Base-by-base conservation (phyloP, 2,329 filamentous ascomycete genomes). In the Aspergillus costaricaensis region DNA sequence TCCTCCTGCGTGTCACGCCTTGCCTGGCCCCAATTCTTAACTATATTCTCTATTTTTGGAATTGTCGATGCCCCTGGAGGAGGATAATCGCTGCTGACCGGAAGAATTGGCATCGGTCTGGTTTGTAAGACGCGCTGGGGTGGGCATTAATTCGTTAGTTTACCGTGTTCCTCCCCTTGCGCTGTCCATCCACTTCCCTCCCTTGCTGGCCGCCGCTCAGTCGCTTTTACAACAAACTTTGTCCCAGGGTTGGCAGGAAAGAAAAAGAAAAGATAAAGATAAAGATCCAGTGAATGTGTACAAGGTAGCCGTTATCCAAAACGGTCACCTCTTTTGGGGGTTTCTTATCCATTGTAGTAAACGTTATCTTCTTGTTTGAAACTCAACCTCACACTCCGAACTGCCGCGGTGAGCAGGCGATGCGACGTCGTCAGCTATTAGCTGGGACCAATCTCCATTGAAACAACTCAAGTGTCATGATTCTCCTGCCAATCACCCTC, bases 381-480 rank as follows among this genome's bases (percentile, higher is more conserved):
- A 36, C 32, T 36, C 32, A 12, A 10, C 32, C 32, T 36, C 10
- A 36, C 32, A 36, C 32, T 36, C 4, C 12, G 32, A 36, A 36
- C 12, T 36, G 32, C 32, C 12, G 32, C 32, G 32, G 32, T 36
- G 12, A 36, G 12, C 32, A 36, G 32, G 58, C 54, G 41, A 65
- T 65, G 62, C 62, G 64, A 58, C 58, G 51, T 53, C 63, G 52
- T 54, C 63, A 55, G 44, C 44, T 39, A 53, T 41, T 21, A 36
- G 48, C 57, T 54, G 62, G 54, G 57, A 47, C 58, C 60, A 64
- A 64, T 62, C 57, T 60, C 59, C 48, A 59, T 58, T 65, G 63
- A 67, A 67, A 63, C 62, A 47, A 48, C 41, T 44, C 54, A 60
- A 52, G 62, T 66, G 63, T 66, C 64, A 66, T 66, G 62, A 49